Evolutionary conservation across 2,329 filamentous ascomycete genomes (phyloP).

Genomic region (Pestalotiopsis sp.): DNA sequence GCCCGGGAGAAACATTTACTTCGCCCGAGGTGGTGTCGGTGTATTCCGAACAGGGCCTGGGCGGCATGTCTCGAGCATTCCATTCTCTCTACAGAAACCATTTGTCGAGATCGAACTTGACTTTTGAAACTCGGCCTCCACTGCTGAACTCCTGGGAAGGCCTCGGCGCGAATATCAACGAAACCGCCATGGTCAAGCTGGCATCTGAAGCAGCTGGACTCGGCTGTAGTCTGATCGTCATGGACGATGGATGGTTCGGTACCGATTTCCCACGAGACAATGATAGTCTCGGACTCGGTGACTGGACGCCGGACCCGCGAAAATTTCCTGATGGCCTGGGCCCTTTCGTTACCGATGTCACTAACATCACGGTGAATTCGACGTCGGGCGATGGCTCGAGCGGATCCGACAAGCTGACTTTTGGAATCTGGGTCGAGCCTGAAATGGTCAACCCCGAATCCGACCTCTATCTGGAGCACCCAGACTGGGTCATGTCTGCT

Average conservation of each 20-base stretch:
- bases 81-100: constrained; percentile 65
- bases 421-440: constrained; percentile 69
- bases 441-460: constrained; percentile 70
- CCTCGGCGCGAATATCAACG: constrained; percentile 59
- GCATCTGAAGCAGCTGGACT: constrained; percentile 59
- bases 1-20: constrained; percentile 57
- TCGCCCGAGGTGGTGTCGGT: constrained; percentile 66
- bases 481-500: constrained; percentile 65
- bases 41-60: constrained; percentile 60
- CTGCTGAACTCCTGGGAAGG: constrained; percentile 71
- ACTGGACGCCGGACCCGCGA: constrained; percentile 62
- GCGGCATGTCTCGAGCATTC: constrained; percentile 63
- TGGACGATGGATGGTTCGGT: constrained; percentile 71
- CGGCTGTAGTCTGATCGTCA: constrained; percentile 65
- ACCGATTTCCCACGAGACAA: constrained; percentile 60
- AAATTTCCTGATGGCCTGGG: constrained; percentile 61
- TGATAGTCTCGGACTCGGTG: constrained; percentile 62
- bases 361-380: constrained; percentile 42
- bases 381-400: constrained; percentile 30
- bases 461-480: constrained; percentile 61
- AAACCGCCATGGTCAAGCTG: constrained; percentile 55
- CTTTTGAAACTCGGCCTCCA: constrained; percentile 51
- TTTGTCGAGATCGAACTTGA: constrained; percentile 60
- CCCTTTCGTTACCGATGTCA: constrained; percentile 54
- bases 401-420: constrained; percentile 51